Evolutionary conservation across 768 basidiomycete species (phyloP).

Genomic region (Pholiota molesta): DNA sequence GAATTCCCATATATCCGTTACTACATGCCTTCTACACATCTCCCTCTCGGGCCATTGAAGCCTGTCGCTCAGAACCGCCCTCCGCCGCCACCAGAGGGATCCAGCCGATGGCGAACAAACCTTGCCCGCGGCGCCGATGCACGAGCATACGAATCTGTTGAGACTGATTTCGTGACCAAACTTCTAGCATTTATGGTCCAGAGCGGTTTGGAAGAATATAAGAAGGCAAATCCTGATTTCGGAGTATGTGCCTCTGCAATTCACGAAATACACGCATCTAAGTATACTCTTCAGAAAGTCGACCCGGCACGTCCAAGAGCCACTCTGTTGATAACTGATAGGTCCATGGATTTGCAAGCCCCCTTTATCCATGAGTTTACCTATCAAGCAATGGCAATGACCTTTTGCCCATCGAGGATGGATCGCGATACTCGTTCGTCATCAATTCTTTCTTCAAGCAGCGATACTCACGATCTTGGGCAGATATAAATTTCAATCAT

Average conservation of each 20-base stretch:
- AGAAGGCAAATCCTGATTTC: conserved; percentile 84
- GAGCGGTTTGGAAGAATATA: conserved; percentile 81
- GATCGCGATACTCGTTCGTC: conserved; percentile 82
- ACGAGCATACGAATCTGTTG: conserved; percentile 68
- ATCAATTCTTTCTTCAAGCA: conserved; percentile 12
- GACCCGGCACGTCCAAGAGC: conserved; percentile 70
- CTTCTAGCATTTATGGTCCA: conserved; percentile 88
- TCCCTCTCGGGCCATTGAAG: conserved; percentile 83
- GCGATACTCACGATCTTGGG: background rate
- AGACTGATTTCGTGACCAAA: conserved; percentile 78
- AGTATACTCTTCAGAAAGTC: conserved; percentile 44
- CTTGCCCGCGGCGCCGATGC: conserved; percentile 75
- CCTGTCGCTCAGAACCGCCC: conserved; percentile 66
- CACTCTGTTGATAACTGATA: conserved; percentile 90
- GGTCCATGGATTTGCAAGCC: conserved; percentile 91
- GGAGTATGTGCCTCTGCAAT: conserved; percentile 49
- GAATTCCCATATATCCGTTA: conserved; percentile 95
- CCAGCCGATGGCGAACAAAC: conserved; percentile 78
- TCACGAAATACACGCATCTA: background rate
- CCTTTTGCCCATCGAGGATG: conserved; percentile 85
- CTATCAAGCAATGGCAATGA: conserved; percentile 99
- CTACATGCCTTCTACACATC: conserved; percentile 82
- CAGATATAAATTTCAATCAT: conserved; percentile 94
- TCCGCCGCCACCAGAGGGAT: conserved; percentile 64
- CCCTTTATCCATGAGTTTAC: conserved; percentile 98